Evolutionary conservation across 805 yeast genomes (phyloP), one percentile per base, ranked within the genome.

Genomic region (Jamesozyma lodderae): DNA sequence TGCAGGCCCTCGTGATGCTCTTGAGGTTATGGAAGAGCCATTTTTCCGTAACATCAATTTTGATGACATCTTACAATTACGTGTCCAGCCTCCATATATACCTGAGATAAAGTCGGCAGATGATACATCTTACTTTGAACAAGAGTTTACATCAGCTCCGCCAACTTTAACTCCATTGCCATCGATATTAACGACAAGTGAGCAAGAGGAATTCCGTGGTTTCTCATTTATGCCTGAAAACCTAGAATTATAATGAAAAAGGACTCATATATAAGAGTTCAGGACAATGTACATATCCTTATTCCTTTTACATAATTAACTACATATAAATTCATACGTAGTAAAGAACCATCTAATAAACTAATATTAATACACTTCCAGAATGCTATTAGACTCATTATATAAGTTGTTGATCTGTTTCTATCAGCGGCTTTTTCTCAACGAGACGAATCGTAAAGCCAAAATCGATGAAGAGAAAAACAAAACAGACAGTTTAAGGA

Each of bases 181-280:
- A 43, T 81, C 95, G 22, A 79, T 83, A 6, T 69, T 92, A 53
- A 81, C 92, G 11, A 76, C 92, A 2, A 75, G 79, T 20, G 81
- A 82, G 77, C 98, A 92, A 69, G 96, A 92, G 53, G 94, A 86
- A 66, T 92, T 92, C 73, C 77, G 97, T 51, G 98, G 98, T 3
- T 92, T 92, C 65, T 86, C 96, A 2, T 90, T 87, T 60, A 76
- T 82, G 51, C 74, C 81, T 21, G 87, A 79, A 36, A 77, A 75
- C 23, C 47, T 63, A 11, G 64, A 59, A 19, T 39, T 66, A 38
- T 64, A 44, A 53, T n/a, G 21, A 9, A 11, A n/a, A n/a, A n/a
- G n/a, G n/a, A n/a, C n/a, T n/a, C n/a, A n/a, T n/a, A n/a, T n/a
- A n/a, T n/a, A n/a, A n/a, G n/a, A n/a, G n/a, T n/a, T n/a, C n/a